Conservation (phyloP, 2,329 filamentous ascomycete genomes). For the Phaeosphaeriaceae sp. region DNA sequence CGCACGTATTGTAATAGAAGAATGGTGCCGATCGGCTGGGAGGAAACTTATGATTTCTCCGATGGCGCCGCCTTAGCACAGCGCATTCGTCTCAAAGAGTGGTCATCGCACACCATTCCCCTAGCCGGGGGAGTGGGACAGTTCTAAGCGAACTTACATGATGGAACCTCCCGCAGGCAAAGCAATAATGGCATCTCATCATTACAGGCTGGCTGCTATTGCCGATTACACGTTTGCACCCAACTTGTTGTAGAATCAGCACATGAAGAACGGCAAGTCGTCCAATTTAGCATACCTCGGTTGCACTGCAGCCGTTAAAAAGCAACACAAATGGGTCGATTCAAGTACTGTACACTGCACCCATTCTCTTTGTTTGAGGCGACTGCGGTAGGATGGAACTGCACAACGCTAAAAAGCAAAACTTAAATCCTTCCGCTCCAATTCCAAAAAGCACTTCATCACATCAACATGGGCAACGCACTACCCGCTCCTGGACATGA, state of each 20-base stretch:
- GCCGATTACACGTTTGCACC: constrained; percentile 4
- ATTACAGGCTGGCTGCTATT: background rate
- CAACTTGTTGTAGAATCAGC: background rate
- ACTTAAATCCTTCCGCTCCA: constrained; percentile 8
- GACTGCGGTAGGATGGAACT: constrained; percentile 6
- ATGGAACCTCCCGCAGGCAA: too few relatives aligned
- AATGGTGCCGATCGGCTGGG: too few relatives aligned
- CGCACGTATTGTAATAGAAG: too few relatives aligned
- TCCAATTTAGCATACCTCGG: constrained; percentile 15
- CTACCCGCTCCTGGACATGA: constrained; percentile 7
- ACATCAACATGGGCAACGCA: constrained; percentile 2
- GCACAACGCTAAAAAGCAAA: constrained; percentile 9
- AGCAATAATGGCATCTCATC: too few relatives aligned
- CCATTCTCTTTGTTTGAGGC: background rate
- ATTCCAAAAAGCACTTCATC: constrained; percentile 10
- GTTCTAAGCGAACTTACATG: too few relatives aligned
- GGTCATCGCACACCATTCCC: too few relatives aligned
- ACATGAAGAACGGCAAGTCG: constrained; percentile 8
- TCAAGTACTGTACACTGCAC: too few relatives aligned
- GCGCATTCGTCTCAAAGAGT: too few relatives aligned
- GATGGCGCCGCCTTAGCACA: too few relatives aligned
- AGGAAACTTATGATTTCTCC: too few relatives aligned
- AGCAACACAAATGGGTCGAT: constrained; percentile 17
- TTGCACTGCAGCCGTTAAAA: constrained; percentile 16
- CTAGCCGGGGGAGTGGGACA: too few relatives aligned